phyloP scores from a whole-genome alignment of 2,329 filamentous ascomycete genomes.

The Aphanocladium album region DNA sequence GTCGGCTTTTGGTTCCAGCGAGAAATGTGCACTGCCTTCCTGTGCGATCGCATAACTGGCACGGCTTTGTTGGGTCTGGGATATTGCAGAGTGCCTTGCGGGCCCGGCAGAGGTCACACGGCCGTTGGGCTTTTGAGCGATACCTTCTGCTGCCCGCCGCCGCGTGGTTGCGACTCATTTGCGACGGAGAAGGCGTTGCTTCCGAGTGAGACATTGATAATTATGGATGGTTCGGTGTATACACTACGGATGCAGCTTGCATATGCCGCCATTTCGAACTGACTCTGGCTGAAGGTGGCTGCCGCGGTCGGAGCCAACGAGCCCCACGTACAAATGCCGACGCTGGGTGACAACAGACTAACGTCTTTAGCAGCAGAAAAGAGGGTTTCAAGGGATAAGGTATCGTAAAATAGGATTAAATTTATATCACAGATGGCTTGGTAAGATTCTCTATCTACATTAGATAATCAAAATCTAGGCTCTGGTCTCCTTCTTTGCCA shows the following conservation, averaged over 20 bases:
- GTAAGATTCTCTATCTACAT: neutral
- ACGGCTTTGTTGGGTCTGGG: constrained; percentile 21
- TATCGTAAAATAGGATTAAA: neutral
- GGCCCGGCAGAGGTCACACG: constrained; percentile 20
- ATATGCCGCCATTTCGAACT: neutral
- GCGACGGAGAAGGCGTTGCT: neutral
- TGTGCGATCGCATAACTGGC: constrained; percentile 21
- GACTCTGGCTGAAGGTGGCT: constrained; percentile 1
- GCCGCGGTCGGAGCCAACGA: neutral
- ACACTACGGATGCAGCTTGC: neutral
- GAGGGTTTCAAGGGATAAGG: no score
- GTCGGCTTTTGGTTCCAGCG: neutral
- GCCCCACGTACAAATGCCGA: neutral
- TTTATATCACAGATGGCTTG: no score
- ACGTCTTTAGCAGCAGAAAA: no score
- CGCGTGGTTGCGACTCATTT: neutral
- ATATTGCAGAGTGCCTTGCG: constrained; percentile 25
- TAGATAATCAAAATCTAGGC: constrained; percentile 10
- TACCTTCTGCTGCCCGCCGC: constrained; percentile 14
- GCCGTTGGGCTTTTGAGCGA: constrained; percentile 20
- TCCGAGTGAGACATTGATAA: neutral
- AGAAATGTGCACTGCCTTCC: constrained; percentile 22
- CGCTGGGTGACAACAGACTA: neutral
- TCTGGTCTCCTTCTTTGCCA: constrained; percentile 10
- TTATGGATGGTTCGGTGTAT: neutral